A percentile compares a stretch with the other conserved stretches of the same genome.
Evolutionary conservation across 2,329 filamentous ascomycete species (phyloP).

Genomic region (Monilinia polystroma): DNA sequence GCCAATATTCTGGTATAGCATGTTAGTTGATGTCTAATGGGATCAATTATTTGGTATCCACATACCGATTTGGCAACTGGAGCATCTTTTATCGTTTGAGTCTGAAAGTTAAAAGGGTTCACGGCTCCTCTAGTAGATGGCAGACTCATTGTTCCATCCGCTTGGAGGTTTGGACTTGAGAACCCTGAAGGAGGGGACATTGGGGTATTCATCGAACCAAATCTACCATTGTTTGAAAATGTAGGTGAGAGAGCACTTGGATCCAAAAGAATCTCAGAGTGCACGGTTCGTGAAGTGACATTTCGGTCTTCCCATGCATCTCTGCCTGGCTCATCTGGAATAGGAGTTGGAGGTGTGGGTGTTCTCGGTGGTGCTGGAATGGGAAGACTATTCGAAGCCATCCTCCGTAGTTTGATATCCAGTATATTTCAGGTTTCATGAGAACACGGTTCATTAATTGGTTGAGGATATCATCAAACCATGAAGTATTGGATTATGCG

Average conservation of each 20-base stretch:
- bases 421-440: constrained; percentile 9
- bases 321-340: constrained; percentile 42
- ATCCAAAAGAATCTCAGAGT: constrained; percentile 43
- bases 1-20: constrained; percentile 69
- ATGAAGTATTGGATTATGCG: neutral
- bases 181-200: constrained; percentile 33
- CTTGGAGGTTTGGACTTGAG: constrained; percentile 27
- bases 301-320: constrained; percentile 19
- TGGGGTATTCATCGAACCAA: constrained; percentile 41
- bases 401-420: constrained; percentile 39
- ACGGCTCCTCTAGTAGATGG: constrained; percentile 39
- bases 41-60: constrained; percentile 26
- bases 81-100: constrained; percentile 70
- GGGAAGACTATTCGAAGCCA: constrained; percentile 56
- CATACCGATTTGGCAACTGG: constrained; percentile 72
- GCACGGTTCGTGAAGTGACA: constrained; percentile 30
- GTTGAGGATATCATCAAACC: constrained; percentile 6
- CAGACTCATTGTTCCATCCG: constrained; percentile 39
- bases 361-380: constrained; percentile 61
- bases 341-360: constrained; percentile 59
- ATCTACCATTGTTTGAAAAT: constrained; percentile 34
- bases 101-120: constrained; percentile 94
- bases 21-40: constrained; percentile 15
- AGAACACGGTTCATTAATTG: constrained; percentile 14
- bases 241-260: constrained; percentile 48